Percentiles rank a stretch among this genome's conserved stretches.
Conservation (phyloP, 768 basidiomycete genomes). For the Termitomyces sp. region DNA sequence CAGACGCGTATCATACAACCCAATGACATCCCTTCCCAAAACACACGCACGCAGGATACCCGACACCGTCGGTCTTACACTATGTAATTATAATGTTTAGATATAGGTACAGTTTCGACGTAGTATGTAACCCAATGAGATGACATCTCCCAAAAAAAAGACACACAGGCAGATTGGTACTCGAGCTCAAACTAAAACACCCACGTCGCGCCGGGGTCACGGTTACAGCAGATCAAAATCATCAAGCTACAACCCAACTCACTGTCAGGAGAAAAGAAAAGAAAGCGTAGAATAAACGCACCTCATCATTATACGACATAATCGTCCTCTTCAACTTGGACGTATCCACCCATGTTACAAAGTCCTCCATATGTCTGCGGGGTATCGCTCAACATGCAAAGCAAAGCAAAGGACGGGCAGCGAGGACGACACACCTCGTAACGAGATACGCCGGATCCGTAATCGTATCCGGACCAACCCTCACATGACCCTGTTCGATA, state of each 20-base stretch:
- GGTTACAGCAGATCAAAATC: conserved; percentile 88
- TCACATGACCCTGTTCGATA: conserved; percentile 97
- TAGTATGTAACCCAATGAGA: no score
- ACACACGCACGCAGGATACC: no score
- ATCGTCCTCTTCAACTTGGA: conserved; percentile 95
- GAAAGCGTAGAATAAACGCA: conserved; percentile 21
- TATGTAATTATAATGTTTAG: no score
- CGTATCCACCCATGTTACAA: conserved; percentile 98
- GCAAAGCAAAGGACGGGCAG: not conserved
- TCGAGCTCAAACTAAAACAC: no score
- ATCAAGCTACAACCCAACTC: conserved; percentile 59
- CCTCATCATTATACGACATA: conserved; percentile 96
- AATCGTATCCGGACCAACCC: conserved; percentile 93
- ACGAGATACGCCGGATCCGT: conserved; percentile 97
- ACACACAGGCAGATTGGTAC: no score
- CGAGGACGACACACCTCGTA: conserved; percentile 53
- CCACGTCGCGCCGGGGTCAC: no score
- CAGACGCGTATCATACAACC: no score
- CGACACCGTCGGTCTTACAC: no score
- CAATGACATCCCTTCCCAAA: no score
- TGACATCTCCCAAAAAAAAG: no score
- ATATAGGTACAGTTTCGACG: no score
- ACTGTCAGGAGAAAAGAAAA: not conserved
- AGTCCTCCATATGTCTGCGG: conserved; percentile 93
- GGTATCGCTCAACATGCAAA: not conserved